A percentile compares a stretch with the other conserved stretches of the same genome.
Evolutionary conservation across 495 filamentous ascomycete species (phyloP).

Genomic region (Penicillium soppii): DNA sequence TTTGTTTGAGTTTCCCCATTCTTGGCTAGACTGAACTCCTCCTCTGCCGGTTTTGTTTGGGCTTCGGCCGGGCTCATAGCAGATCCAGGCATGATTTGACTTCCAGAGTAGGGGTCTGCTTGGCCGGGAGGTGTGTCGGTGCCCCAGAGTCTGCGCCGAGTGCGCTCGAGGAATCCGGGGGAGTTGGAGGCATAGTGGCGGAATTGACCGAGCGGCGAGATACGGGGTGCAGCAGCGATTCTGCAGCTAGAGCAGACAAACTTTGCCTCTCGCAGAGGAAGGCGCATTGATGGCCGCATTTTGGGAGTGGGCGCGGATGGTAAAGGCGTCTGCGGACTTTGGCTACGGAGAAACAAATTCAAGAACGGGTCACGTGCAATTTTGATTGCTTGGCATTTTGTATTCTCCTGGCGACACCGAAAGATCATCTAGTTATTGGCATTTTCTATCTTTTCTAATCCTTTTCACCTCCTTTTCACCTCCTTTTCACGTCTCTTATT

Average conservation of each 20-base stretch:
- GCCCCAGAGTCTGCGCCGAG: constrained; percentile 56
- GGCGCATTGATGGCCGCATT: constrained; percentile 42
- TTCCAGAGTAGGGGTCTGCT: constrained; percentile 52
- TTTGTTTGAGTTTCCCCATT: neutral
- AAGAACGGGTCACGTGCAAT: constrained; percentile 23
- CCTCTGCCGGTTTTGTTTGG: neutral
- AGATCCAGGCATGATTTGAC: constrained; percentile 18
- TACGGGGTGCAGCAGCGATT: constrained; percentile 37
- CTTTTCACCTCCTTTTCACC: no score
- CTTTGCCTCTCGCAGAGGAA: constrained; percentile 38
- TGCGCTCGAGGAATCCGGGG: constrained; percentile 45
- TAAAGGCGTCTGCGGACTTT: constrained; percentile 13
- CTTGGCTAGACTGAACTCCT: neutral
- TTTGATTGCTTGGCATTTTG: constrained; percentile 14
- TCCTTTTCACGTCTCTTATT: no score
- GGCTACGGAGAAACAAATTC: constrained; percentile 30
- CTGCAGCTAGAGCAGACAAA: constrained; percentile 48
- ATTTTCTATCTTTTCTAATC: neutral
- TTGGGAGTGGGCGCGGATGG: constrained; percentile 24
- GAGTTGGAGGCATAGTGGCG: constrained; percentile 41
- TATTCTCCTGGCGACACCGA: no score
- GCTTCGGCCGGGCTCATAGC: neutral
- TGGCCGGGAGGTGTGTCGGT: constrained; percentile 53
- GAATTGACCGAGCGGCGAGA: constrained; percentile 41
- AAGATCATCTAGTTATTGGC: no score